Conservation (phyloP, 2,329 filamentous ascomycete species). For the Magnaporthiopsis incrustans region DNA sequence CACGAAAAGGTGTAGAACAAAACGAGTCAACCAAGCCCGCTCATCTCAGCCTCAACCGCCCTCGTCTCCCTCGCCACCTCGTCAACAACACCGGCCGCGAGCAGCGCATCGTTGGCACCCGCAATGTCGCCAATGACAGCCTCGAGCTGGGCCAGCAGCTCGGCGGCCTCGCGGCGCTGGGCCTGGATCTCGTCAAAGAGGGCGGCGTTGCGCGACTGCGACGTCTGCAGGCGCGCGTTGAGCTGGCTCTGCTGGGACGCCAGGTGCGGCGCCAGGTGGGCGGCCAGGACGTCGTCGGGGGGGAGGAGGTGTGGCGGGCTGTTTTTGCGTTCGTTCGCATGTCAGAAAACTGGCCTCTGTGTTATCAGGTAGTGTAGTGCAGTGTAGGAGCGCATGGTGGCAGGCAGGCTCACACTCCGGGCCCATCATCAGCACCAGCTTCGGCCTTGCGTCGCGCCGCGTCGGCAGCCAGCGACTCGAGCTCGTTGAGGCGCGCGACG, state of each 20-base stretch:
- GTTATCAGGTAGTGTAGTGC: background rate
- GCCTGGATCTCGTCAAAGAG: constrained; percentile 41
- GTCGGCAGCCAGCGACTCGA: constrained; percentile 46
- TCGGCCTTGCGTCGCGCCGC: constrained; percentile 34
- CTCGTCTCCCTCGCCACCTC: constrained; percentile 44
- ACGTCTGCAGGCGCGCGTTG: constrained; percentile 48
- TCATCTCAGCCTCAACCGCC: constrained; percentile 33
- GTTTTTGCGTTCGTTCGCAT: background rate
- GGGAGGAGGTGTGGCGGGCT: constrained; percentile 45
- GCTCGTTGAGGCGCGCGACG: constrained; percentile 48
- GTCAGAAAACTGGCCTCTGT: background rate
- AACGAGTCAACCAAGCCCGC: constrained; percentile 7
- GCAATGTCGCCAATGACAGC: constrained; percentile 45
- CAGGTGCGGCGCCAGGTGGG: constrained; percentile 47
- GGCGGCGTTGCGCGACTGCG: constrained; percentile 47
- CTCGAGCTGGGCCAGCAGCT: constrained; percentile 41
- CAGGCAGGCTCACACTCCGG: constrained; percentile 18
- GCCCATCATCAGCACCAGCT: constrained; percentile 11
- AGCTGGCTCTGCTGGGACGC: constrained; percentile 46
- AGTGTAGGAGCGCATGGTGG: background rate
- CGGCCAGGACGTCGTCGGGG: constrained; percentile 40
- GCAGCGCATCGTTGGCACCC: constrained; percentile 37
- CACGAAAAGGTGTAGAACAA: background rate
- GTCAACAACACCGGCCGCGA: constrained; percentile 35
- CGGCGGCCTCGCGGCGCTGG: constrained; percentile 48